phyloP scores from a whole-genome alignment of 2,329 filamentous ascomycete genomes.

The Paecilomyces dactylethromorphus region DNA sequence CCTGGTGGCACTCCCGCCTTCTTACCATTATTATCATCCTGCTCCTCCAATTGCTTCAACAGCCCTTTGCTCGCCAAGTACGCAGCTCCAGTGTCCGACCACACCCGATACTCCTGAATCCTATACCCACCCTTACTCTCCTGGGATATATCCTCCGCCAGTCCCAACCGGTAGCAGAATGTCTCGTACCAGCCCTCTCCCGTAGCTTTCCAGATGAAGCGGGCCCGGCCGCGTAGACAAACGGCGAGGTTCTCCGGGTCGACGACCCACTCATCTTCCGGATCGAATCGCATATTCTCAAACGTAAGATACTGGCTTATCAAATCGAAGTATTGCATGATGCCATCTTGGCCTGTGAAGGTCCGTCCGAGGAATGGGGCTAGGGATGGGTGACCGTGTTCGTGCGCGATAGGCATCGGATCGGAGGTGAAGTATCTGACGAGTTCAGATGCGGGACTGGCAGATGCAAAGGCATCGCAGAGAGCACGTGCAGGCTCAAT shows the following conservation, averaged over 20 bases:
- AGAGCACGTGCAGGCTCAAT: conserved; percentile 20
- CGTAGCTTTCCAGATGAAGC: conserved; percentile 27
- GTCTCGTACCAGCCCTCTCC: conserved; percentile 35
- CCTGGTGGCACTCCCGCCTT: neutral
- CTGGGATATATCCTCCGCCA: conserved; percentile 20
- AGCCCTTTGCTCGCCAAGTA: conserved; percentile 30
- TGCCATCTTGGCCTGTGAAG: conserved; percentile 30
- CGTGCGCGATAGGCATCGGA: conserved; percentile 22
- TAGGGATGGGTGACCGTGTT: conserved; percentile 34
- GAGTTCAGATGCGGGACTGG: conserved; percentile 16
- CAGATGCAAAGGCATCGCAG: conserved; percentile 23
- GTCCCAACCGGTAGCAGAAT: conserved; percentile 32
- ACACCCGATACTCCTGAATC: conserved; percentile 35
- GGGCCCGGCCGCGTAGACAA: conserved; percentile 25
- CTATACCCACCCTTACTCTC: conserved; percentile 13
- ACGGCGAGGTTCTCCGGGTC: conserved; percentile 27
- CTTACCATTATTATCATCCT: neutral
- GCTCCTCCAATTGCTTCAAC: conserved; percentile 8
- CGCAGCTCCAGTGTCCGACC: conserved; percentile 40
- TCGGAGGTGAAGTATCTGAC: conserved; percentile 28
- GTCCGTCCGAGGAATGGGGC: conserved; percentile 37
- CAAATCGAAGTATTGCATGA: conserved; percentile 30
- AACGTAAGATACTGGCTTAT: conserved; percentile 24
- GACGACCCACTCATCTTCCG: conserved; percentile 29
- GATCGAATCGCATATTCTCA: conserved; percentile 30